Percentiles rank a stretch among this genome's conserved stretches.
Evolutionary conservation across 352 stramenopile species (phyloP).

Genomic region (Saprolegnia diclina): DNA sequence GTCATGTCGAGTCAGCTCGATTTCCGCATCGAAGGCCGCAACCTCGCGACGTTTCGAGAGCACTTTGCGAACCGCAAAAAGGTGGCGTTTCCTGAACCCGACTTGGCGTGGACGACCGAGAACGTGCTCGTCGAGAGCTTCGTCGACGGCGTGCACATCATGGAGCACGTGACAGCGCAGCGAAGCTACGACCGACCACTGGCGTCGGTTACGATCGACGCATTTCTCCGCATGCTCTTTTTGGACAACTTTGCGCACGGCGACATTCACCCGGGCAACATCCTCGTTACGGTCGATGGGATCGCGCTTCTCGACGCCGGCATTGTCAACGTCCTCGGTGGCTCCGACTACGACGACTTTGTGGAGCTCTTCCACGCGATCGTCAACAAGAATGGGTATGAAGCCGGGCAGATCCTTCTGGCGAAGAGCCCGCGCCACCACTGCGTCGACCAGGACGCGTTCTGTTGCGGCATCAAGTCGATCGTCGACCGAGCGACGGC

Average conservation of each 20-base stretch:
- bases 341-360: constrained; percentile 73
- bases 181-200: constrained; percentile 49
- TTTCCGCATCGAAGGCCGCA: constrained; percentile 84
- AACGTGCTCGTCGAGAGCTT: constrained; percentile 90
- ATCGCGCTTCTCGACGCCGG: constrained; percentile 79
- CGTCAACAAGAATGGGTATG: constrained; percentile 71
- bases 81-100: constrained; percentile 66
- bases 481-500: constrained; percentile 61
- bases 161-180: constrained; percentile 47
- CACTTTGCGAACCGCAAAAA: constrained; percentile 59
- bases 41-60: constrained; percentile 71
- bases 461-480: constrained; percentile 60
- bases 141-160: constrained; percentile 73
- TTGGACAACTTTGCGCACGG: constrained; percentile 93
- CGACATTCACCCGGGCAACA: constrained; percentile 90
- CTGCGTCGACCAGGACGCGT: constrained; percentile 66
- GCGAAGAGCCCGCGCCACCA: constrained; percentile 37
- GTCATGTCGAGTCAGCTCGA: constrained; percentile 90
- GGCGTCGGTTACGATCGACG: constrained; percentile 73
- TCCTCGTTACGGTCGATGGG: constrained; percentile 54
- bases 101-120: constrained; percentile 66
- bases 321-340: constrained; percentile 77
- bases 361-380: constrained; percentile 83
- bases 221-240: constrained; percentile 93
- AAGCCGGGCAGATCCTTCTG: constrained; percentile 71